Evolutionary conservation across 2,329 filamentous ascomycete species (phyloP).

Genomic region (Incumbomyces delicatus): DNA sequence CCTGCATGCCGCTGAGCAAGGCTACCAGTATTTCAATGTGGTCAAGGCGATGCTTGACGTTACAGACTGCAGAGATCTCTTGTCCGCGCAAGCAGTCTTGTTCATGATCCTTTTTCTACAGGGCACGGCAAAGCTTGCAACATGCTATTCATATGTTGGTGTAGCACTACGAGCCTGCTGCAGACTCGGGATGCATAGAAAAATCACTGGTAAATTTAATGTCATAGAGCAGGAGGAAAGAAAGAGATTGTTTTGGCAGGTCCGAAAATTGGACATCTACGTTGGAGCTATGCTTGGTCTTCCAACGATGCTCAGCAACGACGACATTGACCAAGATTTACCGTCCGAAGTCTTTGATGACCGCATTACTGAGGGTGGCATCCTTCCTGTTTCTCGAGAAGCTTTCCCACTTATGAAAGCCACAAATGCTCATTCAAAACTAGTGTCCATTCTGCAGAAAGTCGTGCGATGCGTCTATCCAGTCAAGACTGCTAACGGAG

Average conservation of each 20-base stretch:
- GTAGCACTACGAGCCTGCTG: slow-evolving; percentile 68
- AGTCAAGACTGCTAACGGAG: slow-evolving; percentile 39
- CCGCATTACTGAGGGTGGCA: slow-evolving; percentile 36
- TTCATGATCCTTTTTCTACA: slow-evolving; percentile 77
- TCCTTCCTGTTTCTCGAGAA: slow-evolving; percentile 45
- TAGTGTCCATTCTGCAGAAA: slow-evolving; percentile 50
- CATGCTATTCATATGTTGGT: slow-evolving; percentile 71
- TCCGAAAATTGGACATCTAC: slow-evolving; percentile 43
- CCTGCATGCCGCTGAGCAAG: slow-evolving; percentile 44
- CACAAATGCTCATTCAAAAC: slow-evolving; percentile 50
- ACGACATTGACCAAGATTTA: slow-evolving; percentile 42
- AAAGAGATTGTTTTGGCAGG: slow-evolving; percentile 51
- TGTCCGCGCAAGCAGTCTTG: slow-evolving; percentile 62
- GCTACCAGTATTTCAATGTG: slow-evolving; percentile 63
- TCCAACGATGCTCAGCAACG: slow-evolving; percentile 39
- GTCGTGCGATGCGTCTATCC: slow-evolving; percentile 57
- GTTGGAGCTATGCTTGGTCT: slow-evolving; percentile 41
- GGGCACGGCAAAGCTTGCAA: slow-evolving; percentile 66
- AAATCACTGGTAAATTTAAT: slow-evolving; percentile 58
- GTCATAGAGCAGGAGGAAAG: slow-evolving; percentile 64
- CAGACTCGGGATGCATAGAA: slow-evolving; percentile 67
- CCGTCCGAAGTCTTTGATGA: slow-evolving; percentile 38
- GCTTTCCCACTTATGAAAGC: slow-evolving; percentile 49
- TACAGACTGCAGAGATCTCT: slow-evolving; percentile 59
- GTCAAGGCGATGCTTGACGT: slow-evolving; percentile 55